phyloP scores from a whole-genome alignment of 2,329 filamentous ascomycete species.

The Emydomyces testavorans region DNA sequence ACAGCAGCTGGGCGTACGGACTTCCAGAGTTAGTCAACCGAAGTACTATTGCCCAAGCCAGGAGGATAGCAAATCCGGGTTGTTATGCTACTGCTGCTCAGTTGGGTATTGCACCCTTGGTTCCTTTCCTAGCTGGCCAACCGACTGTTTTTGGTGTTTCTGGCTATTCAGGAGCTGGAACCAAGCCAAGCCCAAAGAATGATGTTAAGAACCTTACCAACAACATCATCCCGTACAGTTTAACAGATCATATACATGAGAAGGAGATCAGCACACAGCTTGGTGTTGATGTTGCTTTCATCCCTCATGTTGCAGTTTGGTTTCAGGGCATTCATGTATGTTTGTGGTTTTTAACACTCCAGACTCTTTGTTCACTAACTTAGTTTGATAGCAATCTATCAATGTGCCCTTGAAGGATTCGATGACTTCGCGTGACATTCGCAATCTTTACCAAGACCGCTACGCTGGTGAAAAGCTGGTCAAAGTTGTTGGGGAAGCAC shows the following conservation, averaged over 20 bases:
- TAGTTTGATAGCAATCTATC: conserved; percentile 58
- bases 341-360: conserved; percentile 5
- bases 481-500: conserved; percentile 80
- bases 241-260: conserved; percentile 94
- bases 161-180: conserved; percentile 89
- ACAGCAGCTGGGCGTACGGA: conserved; percentile 74
- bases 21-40: conserved; percentile 76
- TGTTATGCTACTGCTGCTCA: conserved; percentile 93
- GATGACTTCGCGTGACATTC: conserved; percentile 84
- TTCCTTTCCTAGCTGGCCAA: conserved; percentile 64
- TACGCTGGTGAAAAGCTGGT: conserved; percentile 94
- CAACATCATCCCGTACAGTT: conserved; percentile 81
- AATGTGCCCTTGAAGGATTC: conserved; percentile 73
- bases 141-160: conserved; percentile 83
- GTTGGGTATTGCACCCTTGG: conserved; percentile 71
- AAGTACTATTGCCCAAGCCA: conserved; percentile 62
- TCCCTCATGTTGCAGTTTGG: conserved; percentile 91
- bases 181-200: conserved; percentile 90
- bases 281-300: conserved; percentile 64
- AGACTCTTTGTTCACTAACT: conserved; percentile 8
- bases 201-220: conserved; percentile 69
- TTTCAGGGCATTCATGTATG: conserved; percentile 78
- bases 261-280: conserved; percentile 74
- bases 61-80: conserved; percentile 80
- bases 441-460: conserved; percentile 88